Evolutionary conservation across 352 stramenopile species (phyloP).

Genomic region (Phytophthora ohioensis): DNA sequence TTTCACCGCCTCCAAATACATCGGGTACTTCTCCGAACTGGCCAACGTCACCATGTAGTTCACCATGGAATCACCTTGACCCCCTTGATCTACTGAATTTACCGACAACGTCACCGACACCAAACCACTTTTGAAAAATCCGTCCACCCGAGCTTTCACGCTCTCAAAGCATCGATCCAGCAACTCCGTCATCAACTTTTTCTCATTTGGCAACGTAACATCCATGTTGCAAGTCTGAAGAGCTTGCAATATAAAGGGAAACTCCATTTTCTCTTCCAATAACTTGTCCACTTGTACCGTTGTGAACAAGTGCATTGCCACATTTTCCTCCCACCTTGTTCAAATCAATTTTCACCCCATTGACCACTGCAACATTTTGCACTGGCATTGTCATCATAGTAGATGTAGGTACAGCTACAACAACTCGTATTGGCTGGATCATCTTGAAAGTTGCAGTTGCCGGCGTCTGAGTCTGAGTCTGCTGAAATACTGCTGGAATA

Average conservation of each 20-base stretch:
- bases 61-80: slow-evolving; percentile 13
- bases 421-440: slow-evolving; percentile 27
- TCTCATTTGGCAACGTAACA: slow-evolving; percentile 13
- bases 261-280: slow-evolving; percentile 10
- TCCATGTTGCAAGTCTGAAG: slow-evolving; percentile 10
- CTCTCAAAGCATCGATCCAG: slow-evolving; percentile 44
- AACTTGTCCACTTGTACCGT: slow-evolving; percentile 32
- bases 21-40: slow-evolving; percentile 26
- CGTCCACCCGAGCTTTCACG: slow-evolving; percentile 28
- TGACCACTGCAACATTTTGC: slow-evolving; percentile 4
- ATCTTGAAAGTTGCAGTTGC: slow-evolving; percentile 17
- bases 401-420: slow-evolving; percentile 5
- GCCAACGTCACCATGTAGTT: slow-evolving; percentile 40
- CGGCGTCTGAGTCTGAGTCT: slow-evolving; percentile 16
- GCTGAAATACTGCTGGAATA: slow-evolving; percentile 6
- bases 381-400: slow-evolving; percentile 1
- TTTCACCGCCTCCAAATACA: slow-evolving; percentile 47
- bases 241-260: slow-evolving; percentile 25
- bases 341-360: slow-evolving; percentile 7
- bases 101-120: slow-evolving; percentile 40
- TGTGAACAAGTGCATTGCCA: slow-evolving; percentile 51
- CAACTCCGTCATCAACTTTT: slow-evolving; percentile 42
- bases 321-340: slow-evolving; percentile 32
- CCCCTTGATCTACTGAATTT: slow-evolving; percentile 7
- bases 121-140: slow-evolving; percentile 38